Conservation (phyloP, 169 alveolate species). For the Cryptosporidium ubiquitum region DNA sequence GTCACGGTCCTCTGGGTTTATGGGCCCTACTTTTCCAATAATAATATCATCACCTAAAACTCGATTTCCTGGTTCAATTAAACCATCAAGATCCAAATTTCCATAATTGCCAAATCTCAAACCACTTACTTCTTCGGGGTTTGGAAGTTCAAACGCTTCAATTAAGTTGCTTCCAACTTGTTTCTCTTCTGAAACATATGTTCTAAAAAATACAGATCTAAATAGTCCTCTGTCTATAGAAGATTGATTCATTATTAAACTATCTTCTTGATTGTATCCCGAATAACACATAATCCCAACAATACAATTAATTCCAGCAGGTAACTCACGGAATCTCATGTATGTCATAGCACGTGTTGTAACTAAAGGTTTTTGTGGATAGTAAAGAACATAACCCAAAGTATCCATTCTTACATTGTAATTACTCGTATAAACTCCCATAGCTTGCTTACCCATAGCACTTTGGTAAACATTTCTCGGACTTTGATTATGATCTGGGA, state of each 20-base stretch:
- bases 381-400: constrained; percentile 95
- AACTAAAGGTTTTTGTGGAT: constrained; percentile 99
- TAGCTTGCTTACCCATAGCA: constrained; percentile 99
- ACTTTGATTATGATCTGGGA: constrained; percentile 99
- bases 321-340: constrained; percentile 97
- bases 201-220: constrained; percentile 97
- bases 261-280: constrained; percentile 99
- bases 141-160: constrained; percentile 94
- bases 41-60: constrained; percentile 98
- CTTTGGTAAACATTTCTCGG: constrained; percentile 99
- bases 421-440: constrained; percentile 98
- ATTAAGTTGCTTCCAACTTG: constrained; percentile 89
- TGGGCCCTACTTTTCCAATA: constrained; percentile 96
- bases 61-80: constrained; percentile 96
- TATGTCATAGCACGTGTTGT: constrained; percentile 98
- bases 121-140: constrained; percentile 85
- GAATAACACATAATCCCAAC: constrained; percentile 99
- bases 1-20: constrained; percentile 83
- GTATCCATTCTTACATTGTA: constrained; percentile 98
- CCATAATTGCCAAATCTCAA: constrained; percentile 94
- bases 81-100: constrained; percentile 97
- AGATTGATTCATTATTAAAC: constrained; percentile 96
- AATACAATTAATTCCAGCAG: constrained; percentile 98
- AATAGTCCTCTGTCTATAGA: constrained; percentile 98
- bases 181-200: constrained; percentile 95